Base-by-base conservation (phyloP, 768 basidiomycete genomes). In the Pulveroboletus sp. region DNA sequence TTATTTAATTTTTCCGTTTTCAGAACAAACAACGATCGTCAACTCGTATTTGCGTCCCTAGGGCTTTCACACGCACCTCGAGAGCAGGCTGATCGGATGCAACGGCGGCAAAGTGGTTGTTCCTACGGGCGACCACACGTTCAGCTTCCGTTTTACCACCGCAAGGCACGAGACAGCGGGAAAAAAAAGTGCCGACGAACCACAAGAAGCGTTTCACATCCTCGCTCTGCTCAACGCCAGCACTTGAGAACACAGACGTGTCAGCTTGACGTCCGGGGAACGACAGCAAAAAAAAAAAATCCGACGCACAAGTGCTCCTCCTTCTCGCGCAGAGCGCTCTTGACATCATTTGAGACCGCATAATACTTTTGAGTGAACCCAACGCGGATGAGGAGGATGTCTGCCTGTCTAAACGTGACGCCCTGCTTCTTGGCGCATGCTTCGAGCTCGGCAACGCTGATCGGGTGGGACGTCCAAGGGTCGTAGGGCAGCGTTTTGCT, bases 181-280 rank as follows among this genome's bases (percentile, higher is more conserved):
- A n/a, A n/a, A n/a, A 18, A 8, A 51, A 36, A n/a, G 28, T 5
- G n/a, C 3, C 11, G 11, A 62, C 71, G 14, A 59, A 82, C 83
- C 84, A 87, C n/a, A 85, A 64, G 68, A 84, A 86, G 8, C 77
- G 74, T 55, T 84, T 86, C 83, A 84, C 83, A 37, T 81, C 82
- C 15, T 83, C 80, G 21, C 76, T 73, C 61, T 84, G 82, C 51
- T 84, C 82, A 41, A 86, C 79, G 2, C 84, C 83, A 36, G 84
- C 81, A 55, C 83, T 84, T 6, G 14, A 43, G 38, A 17, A 11
- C 1, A n/a, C 15, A 15, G 5, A 15, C n/a, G 14, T 6, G 21
- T 51, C 39, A 39, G 36, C 11, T 17, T 27, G 10, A 0, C 33
- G 13, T 36, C n/a, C n/a, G 24, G 10, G n/a, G 4, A 5, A 2